Evolutionary conservation across 108 stramenopile species (phyloP).

Genomic region (Nitzschia putrida): DNA sequence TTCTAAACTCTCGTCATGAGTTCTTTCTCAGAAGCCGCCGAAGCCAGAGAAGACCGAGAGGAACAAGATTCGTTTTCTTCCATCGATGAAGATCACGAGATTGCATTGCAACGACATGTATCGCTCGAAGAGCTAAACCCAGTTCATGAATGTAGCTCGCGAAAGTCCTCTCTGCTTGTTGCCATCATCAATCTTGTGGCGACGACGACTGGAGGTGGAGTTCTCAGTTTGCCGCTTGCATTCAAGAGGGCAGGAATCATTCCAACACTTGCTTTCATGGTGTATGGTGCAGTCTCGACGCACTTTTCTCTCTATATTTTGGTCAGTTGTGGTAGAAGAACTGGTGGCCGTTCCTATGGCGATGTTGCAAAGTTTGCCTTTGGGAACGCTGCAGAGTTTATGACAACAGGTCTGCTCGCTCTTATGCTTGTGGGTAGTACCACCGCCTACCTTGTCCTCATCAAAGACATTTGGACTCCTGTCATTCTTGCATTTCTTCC

Average conservation of each 20-base stretch:
- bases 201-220: slow-evolving; percentile 82
- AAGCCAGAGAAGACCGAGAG: too few relatives aligned
- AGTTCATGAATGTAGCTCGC: slow-evolving; percentile 26
- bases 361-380: slow-evolving; percentile 62
- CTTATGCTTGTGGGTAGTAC: slow-evolving; percentile 59
- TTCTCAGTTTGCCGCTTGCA: slow-evolving; percentile 77
- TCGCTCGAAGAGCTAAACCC: slow-evolving; percentile 35
- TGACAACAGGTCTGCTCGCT: slow-evolving; percentile 46
- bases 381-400: slow-evolving; percentile 47
- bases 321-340: slow-evolving; percentile 57
- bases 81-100: too few relatives aligned
- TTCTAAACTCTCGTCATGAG: too few relatives aligned
- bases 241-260: slow-evolving; percentile 71
- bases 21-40: too few relatives aligned
- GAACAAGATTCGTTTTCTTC: too few relatives aligned
- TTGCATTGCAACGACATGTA: slow-evolving; percentile 4
- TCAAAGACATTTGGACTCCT: slow-evolving; percentile 69
- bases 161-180: slow-evolving; percentile 46
- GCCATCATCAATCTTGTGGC: slow-evolving; percentile 79
- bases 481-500: slow-evolving; percentile 28
- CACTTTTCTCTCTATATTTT: slow-evolving; percentile 58
- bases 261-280: slow-evolving; percentile 56
- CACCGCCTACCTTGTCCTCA: slow-evolving; percentile 73
- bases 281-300: slow-evolving; percentile 53
- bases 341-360: slow-evolving; percentile 64